These are phyloP conservation scores for Macrolepiota dolichaula DNA, from an alignment of 768 basidiomycete genomes.

Conservation along the genomic window DNA sequence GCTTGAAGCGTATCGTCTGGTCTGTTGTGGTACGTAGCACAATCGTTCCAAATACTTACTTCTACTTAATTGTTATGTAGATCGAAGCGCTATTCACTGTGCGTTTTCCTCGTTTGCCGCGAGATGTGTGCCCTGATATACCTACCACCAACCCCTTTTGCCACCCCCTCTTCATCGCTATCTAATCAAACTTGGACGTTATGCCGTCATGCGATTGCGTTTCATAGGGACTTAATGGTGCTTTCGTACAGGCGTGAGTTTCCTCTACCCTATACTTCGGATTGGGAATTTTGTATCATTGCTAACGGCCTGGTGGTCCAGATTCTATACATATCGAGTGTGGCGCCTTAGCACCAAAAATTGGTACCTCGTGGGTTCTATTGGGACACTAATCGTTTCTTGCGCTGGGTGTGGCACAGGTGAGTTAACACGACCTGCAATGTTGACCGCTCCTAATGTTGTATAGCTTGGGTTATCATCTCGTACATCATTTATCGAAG, in stretches of 20 bases:
- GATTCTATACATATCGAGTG: slow-evolving; percentile 48
- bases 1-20: slow-evolving; percentile 13
- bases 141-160: background rate
- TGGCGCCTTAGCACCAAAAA: slow-evolving; percentile 44
- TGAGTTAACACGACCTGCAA: slow-evolving; percentile 15
- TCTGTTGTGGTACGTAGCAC: slow-evolving; percentile 5
- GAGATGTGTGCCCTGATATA: background rate
- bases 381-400: slow-evolving; percentile 28
- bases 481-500: slow-evolving; percentile 28
- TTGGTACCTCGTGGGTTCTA: slow-evolving; percentile 26
- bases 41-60: background rate
- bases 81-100: slow-evolving; percentile 46
- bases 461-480: slow-evolving; percentile 37
- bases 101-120: slow-evolving; percentile 11
- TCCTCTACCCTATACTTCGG: background rate
- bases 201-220: slow-evolving; percentile 5
- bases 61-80: slow-evolving; percentile 19
- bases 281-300: background rate
- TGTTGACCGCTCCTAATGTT: background rate
- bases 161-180: background rate
- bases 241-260: slow-evolving; percentile 48
- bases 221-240: slow-evolving; percentile 46
- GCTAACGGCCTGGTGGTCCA: slow-evolving; percentile 13
- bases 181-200: background rate
- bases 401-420: slow-evolving; percentile 33